Evolutionary conservation across 371 early-diverging fungal species (phyloP).

Genomic region (Saksenaea vasiformis): DNA sequence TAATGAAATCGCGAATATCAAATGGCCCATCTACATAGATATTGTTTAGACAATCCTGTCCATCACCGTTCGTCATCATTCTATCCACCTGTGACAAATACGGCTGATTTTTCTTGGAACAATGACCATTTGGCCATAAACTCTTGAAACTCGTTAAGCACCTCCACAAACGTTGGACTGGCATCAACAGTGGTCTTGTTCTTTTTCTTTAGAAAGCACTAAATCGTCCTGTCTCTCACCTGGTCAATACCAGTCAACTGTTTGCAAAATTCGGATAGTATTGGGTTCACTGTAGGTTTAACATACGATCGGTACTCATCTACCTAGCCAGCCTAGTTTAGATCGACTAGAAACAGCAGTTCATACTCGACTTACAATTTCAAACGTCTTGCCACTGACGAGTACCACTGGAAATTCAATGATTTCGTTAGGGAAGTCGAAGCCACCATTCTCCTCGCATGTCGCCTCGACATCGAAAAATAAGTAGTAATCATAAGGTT

Average conservation of each 20-base stretch:
- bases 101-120: conserved; percentile 51
- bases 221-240: conserved; percentile 23
- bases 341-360: background rate
- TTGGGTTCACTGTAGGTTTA: conserved; percentile 66
- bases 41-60: background rate
- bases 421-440: conserved; percentile 73
- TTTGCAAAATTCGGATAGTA: conserved; percentile 70
- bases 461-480: conserved; percentile 88
- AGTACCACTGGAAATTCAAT: conserved; percentile 85
- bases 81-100: conserved; percentile 53
- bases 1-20: conserved; percentile 82
- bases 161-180: conserved; percentile 54
- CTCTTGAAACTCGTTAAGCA: conserved; percentile 41
- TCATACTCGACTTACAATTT: conserved; percentile 44
- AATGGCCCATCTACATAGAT: conserved; percentile 72
- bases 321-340: conserved; percentile 36
- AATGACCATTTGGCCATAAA: conserved; percentile 46
- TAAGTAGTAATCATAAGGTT: conserved; percentile 60
- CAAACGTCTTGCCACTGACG: conserved; percentile 58
- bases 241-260: conserved; percentile 74
- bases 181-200: conserved; percentile 57
- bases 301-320: conserved; percentile 77
- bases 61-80: too few species aligned
- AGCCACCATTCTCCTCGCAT: conserved; percentile 61
- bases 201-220: background rate